These are phyloP conservation scores for Fulvia fulva DNA, from an alignment of 2,329 filamentous ascomycete species.

Conservation along the genomic window DNA sequence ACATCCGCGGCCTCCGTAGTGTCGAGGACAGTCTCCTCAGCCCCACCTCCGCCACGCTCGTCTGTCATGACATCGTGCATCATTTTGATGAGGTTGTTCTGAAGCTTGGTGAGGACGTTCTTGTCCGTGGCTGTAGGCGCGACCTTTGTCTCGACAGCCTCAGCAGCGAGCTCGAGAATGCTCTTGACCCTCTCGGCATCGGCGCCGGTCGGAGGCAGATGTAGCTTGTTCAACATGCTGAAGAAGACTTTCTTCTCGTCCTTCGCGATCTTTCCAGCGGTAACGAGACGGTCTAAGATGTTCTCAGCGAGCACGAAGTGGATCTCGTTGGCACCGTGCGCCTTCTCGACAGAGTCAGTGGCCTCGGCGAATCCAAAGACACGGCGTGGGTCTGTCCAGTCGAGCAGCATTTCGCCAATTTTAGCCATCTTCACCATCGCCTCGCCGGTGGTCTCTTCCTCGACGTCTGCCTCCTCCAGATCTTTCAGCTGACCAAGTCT, in stretches of 20 bases:
- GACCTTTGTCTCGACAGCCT: conserved; percentile 47
- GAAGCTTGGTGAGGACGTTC: conserved; percentile 54
- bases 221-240: conserved; percentile 74
- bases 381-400: conserved; percentile 94
- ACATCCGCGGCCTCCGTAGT: conserved; percentile 20
- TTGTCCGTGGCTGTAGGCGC: conserved; percentile 51
- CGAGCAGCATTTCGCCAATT: conserved; percentile 77
- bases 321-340: conserved; percentile 41
- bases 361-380: conserved; percentile 42
- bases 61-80: conserved; percentile 42
- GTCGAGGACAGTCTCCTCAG: conserved; percentile 31
- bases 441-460: conserved; percentile 65
- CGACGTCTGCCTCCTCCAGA: conserved; percentile 50
- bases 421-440: conserved; percentile 67
- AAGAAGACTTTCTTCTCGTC: conserved; percentile 83
- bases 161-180: conserved; percentile 44
- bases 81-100: conserved; percentile 49
- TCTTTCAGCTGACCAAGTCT: conserved; percentile 51
- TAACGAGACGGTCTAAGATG: conserved; percentile 69
- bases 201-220: conserved; percentile 58
- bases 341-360: conserved; percentile 14
- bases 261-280: conserved; percentile 55
- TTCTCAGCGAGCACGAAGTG: conserved; percentile 75
- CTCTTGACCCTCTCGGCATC: conserved; percentile 32
- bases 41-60: conserved; percentile 31